Conservation (phyloP, 345 rosid species). For the Acer negundo region DNA sequence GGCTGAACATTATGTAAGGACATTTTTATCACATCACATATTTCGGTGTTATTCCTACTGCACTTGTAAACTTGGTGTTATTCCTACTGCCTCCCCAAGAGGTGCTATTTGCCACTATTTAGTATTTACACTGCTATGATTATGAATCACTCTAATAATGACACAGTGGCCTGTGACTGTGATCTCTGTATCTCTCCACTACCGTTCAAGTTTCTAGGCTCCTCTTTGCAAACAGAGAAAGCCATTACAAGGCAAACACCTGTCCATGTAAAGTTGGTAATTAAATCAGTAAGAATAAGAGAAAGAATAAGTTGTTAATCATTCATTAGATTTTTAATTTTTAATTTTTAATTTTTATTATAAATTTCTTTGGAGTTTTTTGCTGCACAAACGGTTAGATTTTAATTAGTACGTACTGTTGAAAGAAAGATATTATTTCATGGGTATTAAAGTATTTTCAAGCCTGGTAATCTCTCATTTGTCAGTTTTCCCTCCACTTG, state of each 20-base stretch:
- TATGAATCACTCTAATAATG: not conserved
- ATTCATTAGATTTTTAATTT: not conserved
- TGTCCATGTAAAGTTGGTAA: conserved; percentile 14
- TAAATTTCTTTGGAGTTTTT: not conserved
- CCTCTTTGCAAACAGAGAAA: conserved; percentile 3
- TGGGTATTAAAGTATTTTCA: not conserved
- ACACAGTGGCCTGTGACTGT: not conserved
- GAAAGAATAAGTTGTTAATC: not conserved
- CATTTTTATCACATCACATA: too few relatives aligned
- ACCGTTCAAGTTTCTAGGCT: conserved; percentile 27
- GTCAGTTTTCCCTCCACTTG: conserved; percentile 4
- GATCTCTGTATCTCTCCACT: not conserved
- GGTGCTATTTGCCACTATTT: too few relatives aligned
- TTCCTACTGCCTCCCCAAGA: too few relatives aligned
- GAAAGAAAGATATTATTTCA: too few relatives aligned
- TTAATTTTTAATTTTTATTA: too few relatives aligned
- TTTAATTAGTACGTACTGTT: too few relatives aligned
- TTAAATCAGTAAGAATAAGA: not conserved
- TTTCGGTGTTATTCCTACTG: too few relatives aligned
- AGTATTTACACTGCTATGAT: too few relatives aligned
- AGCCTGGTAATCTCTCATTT: not conserved
- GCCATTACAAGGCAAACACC: conserved; percentile 22
- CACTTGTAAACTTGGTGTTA: too few relatives aligned
- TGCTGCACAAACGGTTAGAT: too few relatives aligned
- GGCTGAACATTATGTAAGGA: too few relatives aligned